Base-by-base conservation (phyloP, 257 asterid species). In the Echites panduratus region DNA sequence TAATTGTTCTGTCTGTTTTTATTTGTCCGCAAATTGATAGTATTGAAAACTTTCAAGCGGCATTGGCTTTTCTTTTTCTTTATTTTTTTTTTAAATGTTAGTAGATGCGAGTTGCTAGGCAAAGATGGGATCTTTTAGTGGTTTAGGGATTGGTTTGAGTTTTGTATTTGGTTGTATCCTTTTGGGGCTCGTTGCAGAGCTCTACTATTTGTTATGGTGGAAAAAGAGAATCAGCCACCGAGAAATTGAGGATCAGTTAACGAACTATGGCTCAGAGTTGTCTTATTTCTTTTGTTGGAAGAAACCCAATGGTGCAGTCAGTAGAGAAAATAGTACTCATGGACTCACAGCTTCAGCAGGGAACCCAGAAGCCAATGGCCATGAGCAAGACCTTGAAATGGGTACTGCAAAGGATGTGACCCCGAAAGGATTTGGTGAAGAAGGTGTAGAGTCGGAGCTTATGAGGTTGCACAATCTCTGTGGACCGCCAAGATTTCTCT, bases 401-500 rank as follows among this genome's bases (percentile, higher is more conserved):
- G 92, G 85, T 9, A 61, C 69, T 16, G 53, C 29, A 52, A 84
- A 85, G 53, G 87, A 83, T 66, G 50, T 70, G 73, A 74, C 73
- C 48, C 9, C 77, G 11, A 87, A 81, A 72, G 87, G 76, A 0
- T 80, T 75, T 72, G 84, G 84, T 48, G 97, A 93, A 56, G 96
- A 87, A 19, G 80, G 91, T 16, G 81, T 88, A 2, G 99, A 89
- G 29, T 71, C 85, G 8, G 99, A 94, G 81, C 53, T 94, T 63
- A 91, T 87, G 96, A 83, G 97, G 73, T 69, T 87, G 47, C 96
- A 94, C 83, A 91, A 91, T 45, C 91, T 94, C 5, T 79, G 93
- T 75, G 98, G 98, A 50, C 98, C 98, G 2, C 97, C 98, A 17
- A 85, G 98, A 70, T 94, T 94, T 59, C 91, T 94, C 66, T 94